Base-by-base conservation (phyloP, 305 asterid genomes). In the Euphrasia arctica region DNA sequence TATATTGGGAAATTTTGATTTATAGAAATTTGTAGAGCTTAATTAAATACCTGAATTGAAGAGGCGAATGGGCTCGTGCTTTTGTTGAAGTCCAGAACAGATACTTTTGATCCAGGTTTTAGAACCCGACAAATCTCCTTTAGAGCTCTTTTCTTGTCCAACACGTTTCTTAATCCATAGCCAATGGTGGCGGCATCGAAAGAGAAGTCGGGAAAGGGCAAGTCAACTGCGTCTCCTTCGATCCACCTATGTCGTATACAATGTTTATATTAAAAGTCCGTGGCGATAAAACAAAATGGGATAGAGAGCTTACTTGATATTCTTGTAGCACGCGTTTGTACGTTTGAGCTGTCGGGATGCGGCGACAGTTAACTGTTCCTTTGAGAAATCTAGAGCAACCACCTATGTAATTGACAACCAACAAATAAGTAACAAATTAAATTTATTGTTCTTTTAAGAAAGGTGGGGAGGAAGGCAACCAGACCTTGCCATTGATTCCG, bases 171-270 rank as follows among this genome's bases (percentile, higher is more conserved):
- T 59, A 92, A 70, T 48, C 98, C 97, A 55, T 82, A 89, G 56
- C 96, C 96, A 73, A 89, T 84, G 48, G 98, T 89, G 49, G 90
- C 87, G 57, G 91, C 96, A 73, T 92, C 87, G 62, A 89, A 92
- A 64, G 70, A 77, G 28, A 82, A 84, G 60, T 61, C 78, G 0
- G 91, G 70, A 79, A 89, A 92, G 63, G 95, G 96, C 70, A 92
- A 77, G 73, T 83, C 79, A 55, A 70, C 72, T 36, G 96, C 97
- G 78, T 85, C 85, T 64, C 97, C 98, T 73, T 89, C 89, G 39
- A 85, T 63, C 97, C 98, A 92, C 86, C 97, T 89, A 75, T 36
- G 25, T 57, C 8, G 61, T 39, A 67, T 72, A 62, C 74, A 41
- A 39, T 65, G 43, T 43, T 62, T 11, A 68, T 7, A 27, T 9